These are phyloP conservation scores for Globisporangium irregulare DNA, from an alignment of 352 stramenopile species.

Conservation along the genomic window DNA sequence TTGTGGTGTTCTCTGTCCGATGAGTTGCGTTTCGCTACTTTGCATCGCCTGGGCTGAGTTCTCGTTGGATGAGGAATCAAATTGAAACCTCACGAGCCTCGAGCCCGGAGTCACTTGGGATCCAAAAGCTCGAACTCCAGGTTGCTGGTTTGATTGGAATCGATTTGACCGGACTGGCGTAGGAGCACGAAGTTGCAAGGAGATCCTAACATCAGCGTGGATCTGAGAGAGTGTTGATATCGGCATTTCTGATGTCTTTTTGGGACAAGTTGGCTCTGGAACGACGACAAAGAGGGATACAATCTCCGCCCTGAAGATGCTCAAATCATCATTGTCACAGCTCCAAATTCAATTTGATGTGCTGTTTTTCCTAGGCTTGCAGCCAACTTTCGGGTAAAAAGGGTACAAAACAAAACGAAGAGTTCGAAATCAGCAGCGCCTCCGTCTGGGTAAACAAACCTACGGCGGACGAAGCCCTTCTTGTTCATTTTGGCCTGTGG, in stretches of 20 bases:
- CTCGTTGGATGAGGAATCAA: not conserved
- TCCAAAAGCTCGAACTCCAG: not conserved
- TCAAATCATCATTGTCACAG: not conserved
- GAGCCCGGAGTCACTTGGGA: not conserved
- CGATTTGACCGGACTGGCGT: not conserved
- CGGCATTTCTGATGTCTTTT: not conserved
- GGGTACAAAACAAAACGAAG: not conserved
- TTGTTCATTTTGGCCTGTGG: not conserved
- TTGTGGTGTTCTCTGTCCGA: not conserved
- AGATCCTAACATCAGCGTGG: not conserved
- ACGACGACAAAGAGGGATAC: not conserved
- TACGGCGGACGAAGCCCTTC: too few relatives aligned
- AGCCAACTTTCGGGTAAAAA: not conserved
- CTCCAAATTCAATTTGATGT: not conserved
- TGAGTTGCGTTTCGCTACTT: not conserved
- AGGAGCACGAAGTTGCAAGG: not conserved
- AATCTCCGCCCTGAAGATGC: too few relatives aligned
- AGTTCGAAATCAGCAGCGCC: slow-evolving; percentile 3
- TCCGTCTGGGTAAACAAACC: not conserved
- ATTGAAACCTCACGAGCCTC: not conserved
- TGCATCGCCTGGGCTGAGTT: not conserved
- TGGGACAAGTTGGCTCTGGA: not conserved
- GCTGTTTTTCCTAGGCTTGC: not conserved
- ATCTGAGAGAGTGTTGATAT: not conserved
- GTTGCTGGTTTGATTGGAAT: not conserved